Evolutionary conservation across 2,329 filamentous ascomycete species (phyloP), one percentile per base, ranked within the genome.

Genomic region (Teratosphaeria nubilosa): DNA sequence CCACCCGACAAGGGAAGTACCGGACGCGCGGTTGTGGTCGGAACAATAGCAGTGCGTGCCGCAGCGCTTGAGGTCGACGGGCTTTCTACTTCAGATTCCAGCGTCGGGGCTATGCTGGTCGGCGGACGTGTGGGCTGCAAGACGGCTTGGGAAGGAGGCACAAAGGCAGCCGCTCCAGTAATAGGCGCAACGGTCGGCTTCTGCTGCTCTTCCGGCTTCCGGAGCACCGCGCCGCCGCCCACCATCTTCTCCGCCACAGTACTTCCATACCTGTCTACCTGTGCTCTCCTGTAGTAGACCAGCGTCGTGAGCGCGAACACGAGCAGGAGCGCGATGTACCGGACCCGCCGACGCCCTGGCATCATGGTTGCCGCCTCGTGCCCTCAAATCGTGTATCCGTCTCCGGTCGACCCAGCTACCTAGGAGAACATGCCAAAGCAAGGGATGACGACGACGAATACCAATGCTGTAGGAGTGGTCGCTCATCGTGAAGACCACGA

Each of bases 181-280:
- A 16, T 37, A 30, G 56, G 32, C 24, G 34, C 41, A 27, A 50
- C 60, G 24, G 51, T 50, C 16, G 55, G 31, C 41, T 53, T 5
- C 32, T 59, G 48, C n/a, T 11, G 52, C 16, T 51, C 53, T 13
- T 25, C 10, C 10, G 10, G n/a, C 22, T 24, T 48, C 20, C 59
- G 13, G 48, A 60, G 31, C 48, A 60, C 58, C 16, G 59, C 53
- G 27, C 59, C 60, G 22, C 60, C 59, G 9, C 60, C 60, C 1
- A 59, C 60, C 34, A 60, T 30, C 30, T 53, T 56, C 24, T 59
- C 59, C 48, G 57, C 55, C 24, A 56, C 41, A 25, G 45, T 55
- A 11, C 53, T 50, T 14, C 31, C 41, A 45, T 60, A 58, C 11
- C n/a, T 3, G 20, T 56, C 51, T 5, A 56, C 56, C 25, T 52